Conservation (phyloP, 768 basidiomycete genomes). For the Melanogaster broomeanus region DNA sequence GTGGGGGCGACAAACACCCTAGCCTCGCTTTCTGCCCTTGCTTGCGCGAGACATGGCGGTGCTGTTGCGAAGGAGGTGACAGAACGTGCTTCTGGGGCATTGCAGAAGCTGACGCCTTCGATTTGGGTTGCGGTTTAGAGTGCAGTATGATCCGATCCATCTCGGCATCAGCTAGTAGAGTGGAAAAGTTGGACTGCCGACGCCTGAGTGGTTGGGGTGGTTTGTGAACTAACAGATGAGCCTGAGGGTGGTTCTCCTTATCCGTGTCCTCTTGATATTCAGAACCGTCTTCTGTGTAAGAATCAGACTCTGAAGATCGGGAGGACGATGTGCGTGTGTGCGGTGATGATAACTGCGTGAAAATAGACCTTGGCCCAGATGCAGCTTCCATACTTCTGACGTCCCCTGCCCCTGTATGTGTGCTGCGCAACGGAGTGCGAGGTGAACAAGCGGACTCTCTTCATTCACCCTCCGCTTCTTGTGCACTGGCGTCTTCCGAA, state of each 20-base stretch:
- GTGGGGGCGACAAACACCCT: not conserved
- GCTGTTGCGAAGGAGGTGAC: constrained; percentile 9
- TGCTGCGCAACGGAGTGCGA: not conserved
- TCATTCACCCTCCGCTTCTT: constrained; percentile 23
- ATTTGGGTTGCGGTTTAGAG: constrained; percentile 9
- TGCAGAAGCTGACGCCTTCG: constrained; percentile 1
- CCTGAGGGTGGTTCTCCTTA: constrained; percentile 20
- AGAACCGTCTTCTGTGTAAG: constrained; percentile 18
- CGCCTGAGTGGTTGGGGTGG: constrained; percentile 13
- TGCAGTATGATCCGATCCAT: constrained; percentile 39
- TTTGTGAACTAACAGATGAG: constrained; percentile 4
- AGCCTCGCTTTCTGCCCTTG: constrained; percentile 6
- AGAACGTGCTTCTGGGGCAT: constrained; percentile 18
- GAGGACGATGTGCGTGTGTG: constrained; percentile 5
- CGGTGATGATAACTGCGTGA: not conserved
- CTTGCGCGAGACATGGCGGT: constrained; percentile 1
- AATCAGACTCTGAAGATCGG: constrained; percentile 13
- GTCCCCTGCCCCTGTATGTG: not conserved
- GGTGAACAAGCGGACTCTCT: not conserved
- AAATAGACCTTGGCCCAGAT: not conserved
- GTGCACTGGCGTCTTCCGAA: constrained; percentile 36
- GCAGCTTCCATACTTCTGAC: not conserved
- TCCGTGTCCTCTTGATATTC: constrained; percentile 23
- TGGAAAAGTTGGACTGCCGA: constrained; percentile 35
- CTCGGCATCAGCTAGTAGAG: constrained; percentile 43